Conservation (phyloP, 495 filamentous ascomycete genomes). For the Podospora conica region DNA sequence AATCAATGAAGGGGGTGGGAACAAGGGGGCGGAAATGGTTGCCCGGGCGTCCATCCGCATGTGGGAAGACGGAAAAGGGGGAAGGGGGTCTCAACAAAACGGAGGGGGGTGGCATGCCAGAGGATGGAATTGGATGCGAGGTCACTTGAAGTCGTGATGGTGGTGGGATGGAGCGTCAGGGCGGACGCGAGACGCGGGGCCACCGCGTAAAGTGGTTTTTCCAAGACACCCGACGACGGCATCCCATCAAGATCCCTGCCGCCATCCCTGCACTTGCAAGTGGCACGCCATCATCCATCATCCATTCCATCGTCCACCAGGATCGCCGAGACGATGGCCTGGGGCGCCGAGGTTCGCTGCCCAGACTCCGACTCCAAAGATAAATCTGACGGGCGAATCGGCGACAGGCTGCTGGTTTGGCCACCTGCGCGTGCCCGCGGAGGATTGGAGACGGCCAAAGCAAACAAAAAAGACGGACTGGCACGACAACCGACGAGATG, state of each 20-base stretch:
- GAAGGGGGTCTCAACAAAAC: conserved; percentile 8
- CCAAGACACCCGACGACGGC: conserved; percentile 18
- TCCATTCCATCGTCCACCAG: no score
- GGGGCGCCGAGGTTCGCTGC: not conserved
- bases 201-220: conserved; percentile 33
- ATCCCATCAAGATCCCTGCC: conserved; percentile 16
- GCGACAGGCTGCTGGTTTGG: not conserved
- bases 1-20: not conserved
- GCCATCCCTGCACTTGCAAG: not conserved
- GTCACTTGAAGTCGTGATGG: conserved; percentile 15
- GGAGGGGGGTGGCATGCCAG: not conserved
- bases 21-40: conserved; percentile 7
- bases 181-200: conserved; percentile 22
- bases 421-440: not conserved
- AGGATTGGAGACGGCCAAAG: not conserved
- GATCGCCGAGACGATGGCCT: not conserved
- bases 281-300: conserved; percentile 1
- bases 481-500: not conserved
- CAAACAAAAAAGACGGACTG: not conserved
- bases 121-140: not conserved
- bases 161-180: conserved; percentile 9
- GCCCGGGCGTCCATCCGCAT: conserved; percentile 2
- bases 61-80: not conserved
- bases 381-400: not conserved
- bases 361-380: not conserved